Evolutionary conservation across 805 yeast species (phyloP).

Genomic region (Ogataea zsoltii): DNA sequence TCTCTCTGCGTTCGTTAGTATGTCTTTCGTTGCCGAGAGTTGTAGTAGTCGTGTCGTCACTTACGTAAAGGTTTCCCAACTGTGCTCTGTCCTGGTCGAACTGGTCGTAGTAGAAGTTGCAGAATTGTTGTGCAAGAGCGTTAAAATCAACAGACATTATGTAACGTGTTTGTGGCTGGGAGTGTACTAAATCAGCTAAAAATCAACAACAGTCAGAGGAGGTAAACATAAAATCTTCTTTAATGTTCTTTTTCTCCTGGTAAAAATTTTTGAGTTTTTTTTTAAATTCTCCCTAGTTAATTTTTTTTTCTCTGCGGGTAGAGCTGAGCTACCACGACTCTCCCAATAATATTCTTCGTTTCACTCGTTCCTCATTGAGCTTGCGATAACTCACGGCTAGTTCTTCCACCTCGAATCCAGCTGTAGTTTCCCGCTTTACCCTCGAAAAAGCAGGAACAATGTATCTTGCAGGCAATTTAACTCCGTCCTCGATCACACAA

Average conservation of each 20-base stretch:
- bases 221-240: not conserved
- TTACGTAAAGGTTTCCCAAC: conserved; percentile 83
- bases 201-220: no score
- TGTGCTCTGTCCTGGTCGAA: conserved; percentile 91
- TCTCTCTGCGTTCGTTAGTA: conserved; percentile 56
- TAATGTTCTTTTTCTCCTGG: not conserved
- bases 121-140: conserved; percentile 64
- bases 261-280: not conserved
- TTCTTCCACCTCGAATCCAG: conserved; percentile 10
- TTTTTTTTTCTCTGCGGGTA: no score
- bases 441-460: conserved; percentile 55
- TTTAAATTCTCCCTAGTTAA: not conserved
- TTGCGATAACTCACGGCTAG: conserved; percentile 32
- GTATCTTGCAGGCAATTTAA: conserved; percentile 41
- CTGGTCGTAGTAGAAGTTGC: conserved; percentile 92
- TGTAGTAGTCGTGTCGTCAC: conserved; percentile 20
- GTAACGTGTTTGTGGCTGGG: no score
- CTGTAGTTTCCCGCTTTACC: conserved; percentile 30
- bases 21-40: not conserved
- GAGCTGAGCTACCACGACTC: conserved; percentile 4
- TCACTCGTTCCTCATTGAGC: conserved; percentile 24
- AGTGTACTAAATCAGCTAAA: no score
- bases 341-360: conserved; percentile 6
- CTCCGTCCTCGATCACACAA: conserved; percentile 44
- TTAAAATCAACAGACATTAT: conserved; percentile 38